phyloP scores from a whole-genome alignment of 2,329 filamentous ascomycete genomes.

The Diaporthe velutina region DNA sequence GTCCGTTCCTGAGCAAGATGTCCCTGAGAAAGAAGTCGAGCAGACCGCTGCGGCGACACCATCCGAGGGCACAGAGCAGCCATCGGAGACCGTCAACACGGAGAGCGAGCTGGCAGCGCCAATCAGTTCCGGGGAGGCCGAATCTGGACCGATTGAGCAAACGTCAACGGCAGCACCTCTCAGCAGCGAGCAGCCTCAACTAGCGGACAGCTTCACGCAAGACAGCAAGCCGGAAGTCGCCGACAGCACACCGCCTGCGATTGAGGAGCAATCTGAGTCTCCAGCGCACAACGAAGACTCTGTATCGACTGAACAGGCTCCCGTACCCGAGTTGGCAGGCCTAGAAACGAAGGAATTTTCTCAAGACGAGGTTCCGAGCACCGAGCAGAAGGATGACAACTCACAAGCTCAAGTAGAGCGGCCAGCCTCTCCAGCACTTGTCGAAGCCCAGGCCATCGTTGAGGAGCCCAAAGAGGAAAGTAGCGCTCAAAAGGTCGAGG shows the following conservation, averaged over 20 bases:
- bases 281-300: background rate
- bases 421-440: background rate
- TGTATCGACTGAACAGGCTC: background rate
- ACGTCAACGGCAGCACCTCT: background rate
- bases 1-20: background rate
- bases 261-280: background rate
- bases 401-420: background rate
- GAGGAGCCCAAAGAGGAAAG: slow-evolving; percentile 16
- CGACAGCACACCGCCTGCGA: background rate
- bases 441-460: background rate
- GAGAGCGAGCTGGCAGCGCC: slow-evolving; percentile 11
- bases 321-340: slow-evolving; percentile 1
- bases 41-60: background rate
- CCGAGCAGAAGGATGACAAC: slow-evolving; percentile 1
- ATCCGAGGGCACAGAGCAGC: background rate
- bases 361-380: background rate
- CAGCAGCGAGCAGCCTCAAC: background rate
- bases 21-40: background rate
- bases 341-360: background rate
- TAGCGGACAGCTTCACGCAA: background rate
- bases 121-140: background rate
- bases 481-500: background rate
- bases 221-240: background rate
- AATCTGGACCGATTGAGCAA: slow-evolving; percentile 18
- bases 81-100: background rate